Evolutionary conservation across 495 filamentous ascomycete genomes (phyloP).

Genomic region (Penicillium canariense): DNA sequence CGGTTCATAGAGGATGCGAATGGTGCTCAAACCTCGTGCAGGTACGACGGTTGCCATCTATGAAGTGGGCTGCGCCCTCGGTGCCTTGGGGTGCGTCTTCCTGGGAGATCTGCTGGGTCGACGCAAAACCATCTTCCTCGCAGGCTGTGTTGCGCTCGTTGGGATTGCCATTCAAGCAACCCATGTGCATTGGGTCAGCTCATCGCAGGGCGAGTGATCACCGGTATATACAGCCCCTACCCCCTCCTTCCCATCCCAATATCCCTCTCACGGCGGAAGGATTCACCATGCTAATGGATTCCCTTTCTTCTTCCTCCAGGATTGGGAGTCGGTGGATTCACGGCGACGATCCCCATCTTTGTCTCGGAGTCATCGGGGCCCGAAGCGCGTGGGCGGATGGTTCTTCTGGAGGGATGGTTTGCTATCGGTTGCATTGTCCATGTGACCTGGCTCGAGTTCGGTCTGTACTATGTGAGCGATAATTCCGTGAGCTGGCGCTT

Average conservation of each 20-base stretch:
- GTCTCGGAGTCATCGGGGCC: too few relatives aligned
- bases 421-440: too few relatives aligned
- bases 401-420: too few relatives aligned
- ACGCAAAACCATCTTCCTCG: conserved; percentile 31
- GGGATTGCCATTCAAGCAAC: conserved; percentile 46
- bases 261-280: too few relatives aligned
- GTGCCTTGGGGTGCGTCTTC: conserved; percentile 32
- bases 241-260: too few relatives aligned
- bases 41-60: conserved; percentile 37
- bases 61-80: conserved; percentile 35
- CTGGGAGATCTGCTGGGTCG: conserved; percentile 35
- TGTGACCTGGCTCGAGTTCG: conserved; percentile 71
- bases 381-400: too few relatives aligned
- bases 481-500: conserved; percentile 60
- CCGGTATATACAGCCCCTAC: too few relatives aligned
- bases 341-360: too few relatives aligned
- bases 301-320: too few relatives aligned
- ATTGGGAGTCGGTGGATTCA: too few relatives aligned
- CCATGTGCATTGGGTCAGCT: conserved; percentile 34
- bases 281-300: too few relatives aligned
- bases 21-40: conserved; percentile 5
- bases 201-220: conserved; percentile 50
- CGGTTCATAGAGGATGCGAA: too few relatives aligned
- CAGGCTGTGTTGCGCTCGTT: conserved; percentile 32
- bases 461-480: conserved; percentile 49